Evolutionary conservation across 2,329 filamentous ascomycete species (phyloP).

Genomic region (Aspergillus persii): DNA sequence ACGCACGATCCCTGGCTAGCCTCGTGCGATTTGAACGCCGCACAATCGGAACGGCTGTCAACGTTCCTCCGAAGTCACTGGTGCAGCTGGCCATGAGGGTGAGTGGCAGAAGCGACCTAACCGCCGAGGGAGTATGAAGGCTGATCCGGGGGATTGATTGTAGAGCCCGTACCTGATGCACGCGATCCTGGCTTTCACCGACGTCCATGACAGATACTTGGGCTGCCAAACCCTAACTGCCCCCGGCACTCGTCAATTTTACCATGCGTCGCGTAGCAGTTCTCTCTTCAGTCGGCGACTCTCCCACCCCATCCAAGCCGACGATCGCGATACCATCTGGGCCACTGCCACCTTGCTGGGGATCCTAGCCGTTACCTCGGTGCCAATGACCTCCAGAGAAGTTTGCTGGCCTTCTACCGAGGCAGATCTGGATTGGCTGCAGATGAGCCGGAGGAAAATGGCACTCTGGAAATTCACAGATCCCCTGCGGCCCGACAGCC

Average conservation of each 20-base stretch:
- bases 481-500: neutral
- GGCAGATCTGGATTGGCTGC: neutral
- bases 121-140: no score
- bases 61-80: neutral
- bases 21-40: neutral
- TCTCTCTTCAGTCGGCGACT: neutral
- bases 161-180: neutral
- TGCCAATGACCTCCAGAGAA: neutral
- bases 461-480: neutral
- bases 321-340: neutral
- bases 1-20: neutral
- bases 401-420: neutral
- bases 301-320: neutral
- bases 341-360: neutral
- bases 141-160: neutral
- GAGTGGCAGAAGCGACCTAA: neutral
- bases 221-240: neutral
- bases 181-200: neutral
- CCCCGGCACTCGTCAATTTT: neutral
- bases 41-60: neutral
- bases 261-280: neutral
- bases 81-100: neutral
- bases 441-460: neutral
- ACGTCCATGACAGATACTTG: neutral
- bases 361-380: neutral